A percentile compares a stretch with the other conserved stretches of the same genome.
Evolutionary conservation across 1,284 basidiomycete genomes (phyloP).

Genomic region (Trichosporon sp.): DNA sequence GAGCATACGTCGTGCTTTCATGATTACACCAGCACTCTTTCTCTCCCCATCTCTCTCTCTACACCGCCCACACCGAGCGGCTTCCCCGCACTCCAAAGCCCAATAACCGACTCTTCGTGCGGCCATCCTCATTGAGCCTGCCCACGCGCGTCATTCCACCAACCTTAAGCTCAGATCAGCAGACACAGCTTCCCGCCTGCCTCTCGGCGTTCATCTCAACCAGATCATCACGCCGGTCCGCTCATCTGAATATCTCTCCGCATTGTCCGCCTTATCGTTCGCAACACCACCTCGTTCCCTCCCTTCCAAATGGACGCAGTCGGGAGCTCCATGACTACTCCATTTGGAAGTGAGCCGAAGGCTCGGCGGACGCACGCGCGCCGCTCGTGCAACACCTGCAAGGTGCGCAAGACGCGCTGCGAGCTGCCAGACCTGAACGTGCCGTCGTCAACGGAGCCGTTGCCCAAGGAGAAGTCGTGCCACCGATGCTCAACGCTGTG

Average conservation of each 20-base stretch:
- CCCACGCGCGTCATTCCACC: background rate
- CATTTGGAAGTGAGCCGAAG: constrained; percentile 28
- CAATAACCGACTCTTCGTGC: background rate
- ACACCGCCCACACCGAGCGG: background rate
- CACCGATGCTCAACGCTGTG: constrained; percentile 50
- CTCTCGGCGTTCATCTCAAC: background rate
- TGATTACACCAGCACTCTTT: background rate
- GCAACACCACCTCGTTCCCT: background rate
- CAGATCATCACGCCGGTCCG: background rate
- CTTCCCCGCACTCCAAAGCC: too few relatives aligned
- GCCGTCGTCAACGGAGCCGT: constrained; percentile 39
- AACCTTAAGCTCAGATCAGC: background rate
- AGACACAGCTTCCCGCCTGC: background rate
- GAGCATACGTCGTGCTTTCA: background rate
- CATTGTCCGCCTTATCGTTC: background rate
- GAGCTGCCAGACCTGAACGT: constrained; percentile 53
- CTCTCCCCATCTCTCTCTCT: background rate
- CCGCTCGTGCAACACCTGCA: constrained; percentile 52
- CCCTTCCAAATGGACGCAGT: constrained; percentile 20
- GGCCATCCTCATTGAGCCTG: background rate
- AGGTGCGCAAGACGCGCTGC: constrained; percentile 53
- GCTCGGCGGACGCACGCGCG: constrained; percentile 52
- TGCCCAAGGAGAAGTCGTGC: constrained; percentile 48
- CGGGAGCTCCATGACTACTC: background rate
- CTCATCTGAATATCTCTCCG: background rate